Evolutionary conservation across 371 early-diverging fungal species (phyloP).

Genomic region (Sporodiniella umbellata): DNA sequence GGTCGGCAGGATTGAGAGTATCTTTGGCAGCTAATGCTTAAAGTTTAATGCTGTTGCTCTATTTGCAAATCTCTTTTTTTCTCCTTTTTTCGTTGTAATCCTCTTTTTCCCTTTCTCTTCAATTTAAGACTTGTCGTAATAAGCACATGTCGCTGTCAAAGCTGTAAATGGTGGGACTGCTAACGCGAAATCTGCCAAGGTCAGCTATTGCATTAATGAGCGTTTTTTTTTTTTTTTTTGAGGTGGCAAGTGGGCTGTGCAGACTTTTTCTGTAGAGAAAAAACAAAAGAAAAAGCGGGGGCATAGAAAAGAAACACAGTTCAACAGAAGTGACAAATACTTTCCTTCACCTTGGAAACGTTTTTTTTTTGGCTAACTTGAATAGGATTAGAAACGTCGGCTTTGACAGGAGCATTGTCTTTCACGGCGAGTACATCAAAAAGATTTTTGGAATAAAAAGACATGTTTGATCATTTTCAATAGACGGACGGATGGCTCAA

Average conservation of each 20-base stretch:
- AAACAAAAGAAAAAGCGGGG: too few relatives aligned
- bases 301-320: neutral
- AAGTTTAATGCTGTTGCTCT: slow-evolving; percentile 63
- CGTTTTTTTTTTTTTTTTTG: too few relatives aligned
- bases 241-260: too few relatives aligned
- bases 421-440: slow-evolving; percentile 65
- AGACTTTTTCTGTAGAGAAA: too few relatives aligned
- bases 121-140: too few relatives aligned
- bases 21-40: slow-evolving; percentile 45
- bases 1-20: slow-evolving; percentile 27
- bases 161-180: too few relatives aligned
- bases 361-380: slow-evolving; percentile 28
- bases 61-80: slow-evolving; percentile 83
- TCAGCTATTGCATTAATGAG: too few relatives aligned
- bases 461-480: slow-evolving; percentile 38
- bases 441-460: slow-evolving; percentile 55
- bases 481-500: slow-evolving; percentile 30
- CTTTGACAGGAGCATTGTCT: slow-evolving; percentile 43
- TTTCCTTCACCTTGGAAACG: slow-evolving; percentile 26
- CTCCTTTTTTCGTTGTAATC: too few relatives aligned
- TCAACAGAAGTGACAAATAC: slow-evolving; percentile 5
- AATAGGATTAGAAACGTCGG: slow-evolving; percentile 15
- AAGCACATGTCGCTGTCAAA: too few relatives aligned
- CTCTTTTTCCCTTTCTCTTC: too few relatives aligned
- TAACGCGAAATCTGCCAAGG: too few relatives aligned